Evolutionary conservation across 2,329 filamentous ascomycete species (phyloP).

Genomic region (Apiospora rasikravindrae): DNA sequence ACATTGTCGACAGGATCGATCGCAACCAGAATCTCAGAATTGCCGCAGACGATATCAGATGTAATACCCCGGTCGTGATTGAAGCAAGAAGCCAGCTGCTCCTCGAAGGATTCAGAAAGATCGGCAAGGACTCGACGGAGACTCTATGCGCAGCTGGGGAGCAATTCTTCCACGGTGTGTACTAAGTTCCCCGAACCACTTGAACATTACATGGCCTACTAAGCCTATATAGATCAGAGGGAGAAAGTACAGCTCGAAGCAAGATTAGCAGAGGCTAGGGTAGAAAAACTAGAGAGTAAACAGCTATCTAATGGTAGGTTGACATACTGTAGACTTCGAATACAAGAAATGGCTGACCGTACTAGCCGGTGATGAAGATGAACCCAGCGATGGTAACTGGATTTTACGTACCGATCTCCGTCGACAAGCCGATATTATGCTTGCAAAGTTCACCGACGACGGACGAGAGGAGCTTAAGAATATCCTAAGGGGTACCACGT

Average conservation of each 20-base stretch:
- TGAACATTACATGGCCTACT: neutral
- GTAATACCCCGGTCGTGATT: neutral
- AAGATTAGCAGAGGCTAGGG: neutral
- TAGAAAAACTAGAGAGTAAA: neutral
- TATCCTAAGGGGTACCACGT: neutral
- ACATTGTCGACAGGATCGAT: neutral
- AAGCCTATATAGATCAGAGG: neutral
- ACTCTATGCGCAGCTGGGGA: neutral
- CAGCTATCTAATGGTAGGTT: neutral
- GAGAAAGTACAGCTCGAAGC: neutral
- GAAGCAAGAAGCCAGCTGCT: neutral
- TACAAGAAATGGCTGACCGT: neutral
- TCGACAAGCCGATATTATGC: neutral
- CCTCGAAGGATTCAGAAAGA: neutral
- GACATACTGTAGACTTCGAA: rapidly evolving
- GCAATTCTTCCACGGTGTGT: neutral
- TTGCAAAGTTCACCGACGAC: neutral
- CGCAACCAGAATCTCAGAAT: neutral
- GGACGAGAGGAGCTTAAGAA: neutral
- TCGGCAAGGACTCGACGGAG: neutral
- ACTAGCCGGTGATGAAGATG: neutral
- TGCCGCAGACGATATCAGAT: neutral
- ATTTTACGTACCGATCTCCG: neutral
- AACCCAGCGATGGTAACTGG: rapidly evolving
- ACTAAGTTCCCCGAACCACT: neutral